Evolutionary conservation across 345 rosid species (phyloP).

Genomic region (Gossypium turneri): DNA sequence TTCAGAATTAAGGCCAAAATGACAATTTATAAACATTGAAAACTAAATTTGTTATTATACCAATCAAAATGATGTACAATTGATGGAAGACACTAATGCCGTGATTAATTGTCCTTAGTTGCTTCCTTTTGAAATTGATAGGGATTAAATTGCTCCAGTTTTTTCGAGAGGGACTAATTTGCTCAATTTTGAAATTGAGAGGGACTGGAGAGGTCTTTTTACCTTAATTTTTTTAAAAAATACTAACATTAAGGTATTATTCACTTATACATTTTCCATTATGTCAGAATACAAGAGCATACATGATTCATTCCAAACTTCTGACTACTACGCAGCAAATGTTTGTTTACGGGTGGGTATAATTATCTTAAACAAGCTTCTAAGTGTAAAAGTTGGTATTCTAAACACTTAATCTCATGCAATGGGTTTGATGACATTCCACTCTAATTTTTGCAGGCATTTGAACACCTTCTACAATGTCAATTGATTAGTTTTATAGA

Average conservation of each 20-base stretch:
- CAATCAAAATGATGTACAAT: no score
- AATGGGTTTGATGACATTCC: conserved; percentile 6
- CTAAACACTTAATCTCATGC: neutral
- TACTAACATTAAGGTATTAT: neutral
- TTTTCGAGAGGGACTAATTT: no score
- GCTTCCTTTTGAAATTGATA: no score
- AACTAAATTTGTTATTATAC: no score
- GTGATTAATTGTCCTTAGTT: no score
- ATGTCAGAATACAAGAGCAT: conserved; percentile 75
- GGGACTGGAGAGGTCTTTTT: no score
- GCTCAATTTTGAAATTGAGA: no score
- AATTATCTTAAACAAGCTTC: neutral
- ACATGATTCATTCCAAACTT: conserved; percentile 71
- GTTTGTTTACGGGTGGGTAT: conserved; percentile 72
- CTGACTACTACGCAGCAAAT: conserved; percentile 60
- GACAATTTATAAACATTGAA: no score
- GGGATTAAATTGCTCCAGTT: no score
- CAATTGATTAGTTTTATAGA: conserved; percentile 60
- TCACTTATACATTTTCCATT: conserved; percentile 11
- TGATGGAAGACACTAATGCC: no score
- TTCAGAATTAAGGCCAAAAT: no score
- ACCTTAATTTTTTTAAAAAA: neutral
- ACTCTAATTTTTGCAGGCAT: conserved; percentile 54
- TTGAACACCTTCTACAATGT: conserved; percentile 70
- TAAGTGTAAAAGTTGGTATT: neutral